A percentile compares a stretch with the other conserved stretches of the same genome.
phyloP scores from a whole-genome alignment of 345 rosid genomes.

The Bretschneidera sinensis region DNA sequence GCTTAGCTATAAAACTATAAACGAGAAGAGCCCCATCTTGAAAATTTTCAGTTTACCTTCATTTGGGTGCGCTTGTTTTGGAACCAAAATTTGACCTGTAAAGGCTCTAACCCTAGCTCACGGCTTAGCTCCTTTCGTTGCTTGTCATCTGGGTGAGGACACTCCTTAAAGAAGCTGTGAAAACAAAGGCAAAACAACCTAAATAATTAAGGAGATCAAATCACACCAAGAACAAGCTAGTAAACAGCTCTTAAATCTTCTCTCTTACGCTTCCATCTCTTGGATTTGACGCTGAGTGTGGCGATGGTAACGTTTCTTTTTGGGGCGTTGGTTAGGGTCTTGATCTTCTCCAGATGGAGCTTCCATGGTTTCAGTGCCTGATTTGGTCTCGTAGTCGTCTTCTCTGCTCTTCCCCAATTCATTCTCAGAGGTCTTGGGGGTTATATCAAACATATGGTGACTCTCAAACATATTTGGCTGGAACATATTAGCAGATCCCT shows the following conservation, averaged over 20 bases:
- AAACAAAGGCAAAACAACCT: slow-evolving; percentile 4
- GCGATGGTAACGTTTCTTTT: slow-evolving; percentile 86
- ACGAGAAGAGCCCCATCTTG: too few relatives aligned
- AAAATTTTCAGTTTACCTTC: too few relatives aligned
- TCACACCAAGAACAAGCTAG: too few relatives aligned
- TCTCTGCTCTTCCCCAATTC: slow-evolving; percentile 57
- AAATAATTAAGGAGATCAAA: background rate
- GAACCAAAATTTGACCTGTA: slow-evolving; percentile 97
- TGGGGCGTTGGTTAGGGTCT: slow-evolving; percentile 65
- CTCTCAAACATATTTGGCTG: slow-evolving; percentile 69
- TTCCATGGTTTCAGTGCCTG: slow-evolving; percentile 65
- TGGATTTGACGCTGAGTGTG: slow-evolving; percentile 95
- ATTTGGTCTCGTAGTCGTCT: slow-evolving; percentile 74
- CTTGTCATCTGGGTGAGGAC: slow-evolving; percentile 95
- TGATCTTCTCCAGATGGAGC: slow-evolving; percentile 67
- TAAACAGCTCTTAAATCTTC: too few relatives aligned
- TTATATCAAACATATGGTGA: slow-evolving; percentile 67
- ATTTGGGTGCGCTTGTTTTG: slow-evolving; percentile 97
- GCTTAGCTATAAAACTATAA: background rate
- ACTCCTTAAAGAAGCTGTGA: slow-evolving; percentile 81
- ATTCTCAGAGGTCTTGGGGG: slow-evolving; percentile 46
- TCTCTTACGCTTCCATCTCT: slow-evolving; percentile 87
- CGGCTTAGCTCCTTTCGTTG: slow-evolving; percentile 87
- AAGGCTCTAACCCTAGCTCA: slow-evolving; percentile 67
- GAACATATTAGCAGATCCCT: slow-evolving; percentile 42